Base-by-base conservation (phyloP, 1,139 yeast genomes). In the Blastobotrys indianensis region DNA sequence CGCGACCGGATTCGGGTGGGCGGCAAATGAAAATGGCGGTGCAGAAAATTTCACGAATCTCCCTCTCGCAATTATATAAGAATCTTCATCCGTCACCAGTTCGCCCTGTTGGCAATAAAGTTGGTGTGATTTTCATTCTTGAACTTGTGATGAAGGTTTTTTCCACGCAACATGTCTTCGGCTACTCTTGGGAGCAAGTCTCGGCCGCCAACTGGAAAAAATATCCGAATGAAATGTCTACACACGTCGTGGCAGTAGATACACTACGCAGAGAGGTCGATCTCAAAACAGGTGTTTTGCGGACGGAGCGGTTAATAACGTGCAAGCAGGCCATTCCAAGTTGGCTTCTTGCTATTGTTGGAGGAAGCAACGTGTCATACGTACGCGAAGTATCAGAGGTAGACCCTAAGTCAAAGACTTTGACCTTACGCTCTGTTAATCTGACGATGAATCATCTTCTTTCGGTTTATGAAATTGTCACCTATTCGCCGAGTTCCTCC, bases 161-260 rank as follows among this genome's bases (percentile, higher is more conserved):
- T 61, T 79, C 78, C 44, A 75, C 85, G 37, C 65, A 72, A 17
- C 92, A 85, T 62, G 70, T 67, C 32, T 90, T 87, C 65, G 70
- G 78, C 51, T 90, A 90, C 60, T 78, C 94, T 0, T 90, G 97
- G 97, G 95, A 85, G 35, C 88, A 86, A 60, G 95, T 92, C 15
- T 85, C 95, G 1, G 90, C 95, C 0, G 97, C 97, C 49, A 90
- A 92, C 65, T 92, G 98, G 98, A 81, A 79, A 54, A 92, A 92
- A 60, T 92, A 92, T 66, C 98, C 98, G 12, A 92, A 92, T 54
- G 95, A 88, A 59, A 73, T 83, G 51, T 82, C 95, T 6, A 77
- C 94, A 0, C 98, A 92, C 67, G 98, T 92, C n/a, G 82, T 87
- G 13, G 94, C 94, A 1, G 97, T 92, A 5, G 98, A 92, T 64